Evolutionary conservation across 1,139 yeast genomes (phyloP), one percentile per base, ranked within the genome.

Genomic region (Blastobotrys niveus): DNA sequence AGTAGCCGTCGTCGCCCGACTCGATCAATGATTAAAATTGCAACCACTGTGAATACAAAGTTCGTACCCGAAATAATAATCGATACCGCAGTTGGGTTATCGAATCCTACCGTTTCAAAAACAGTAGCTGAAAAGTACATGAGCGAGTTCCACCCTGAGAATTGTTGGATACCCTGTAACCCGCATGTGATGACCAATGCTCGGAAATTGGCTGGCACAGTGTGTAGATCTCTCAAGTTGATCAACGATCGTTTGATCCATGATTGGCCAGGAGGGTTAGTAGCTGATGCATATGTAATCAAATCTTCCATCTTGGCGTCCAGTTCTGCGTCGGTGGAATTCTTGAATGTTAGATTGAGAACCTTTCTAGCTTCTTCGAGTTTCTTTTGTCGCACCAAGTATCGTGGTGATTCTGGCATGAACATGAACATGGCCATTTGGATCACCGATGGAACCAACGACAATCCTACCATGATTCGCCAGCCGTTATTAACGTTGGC

Each of bases 371-470:
- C 97, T 53, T 69, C 71, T 3, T 77, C 86, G 30, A 71, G 54
- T 43, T 77, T 70, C 44, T 85, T 83, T 50, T 77, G 75, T 72
- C 83, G 79, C 41, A 89, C 80, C 56, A 88, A 80, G 65, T 68
- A 91, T 62, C 98, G 76, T 45, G 98, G 97, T 12, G 97, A 88
- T 60, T 91, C 98, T 7, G 98, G 97, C 63, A 91, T 75, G 70
- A 86, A 88, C 61, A 79, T 66, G 63, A 91, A 89, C 45, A 86
- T 72, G 17, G 72, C 71, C 63, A 85, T 77, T 66, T 91, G 98
- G 32, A 80, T 49, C 22, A 76, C 81, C 3, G 96, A 86, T 7
- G 98, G 97, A 19, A 89, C 76, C 71, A 89, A 75, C 46, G 96
- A 83, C 40, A 89, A 69, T 1, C 96, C 97, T 30, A 89, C 96